These are phyloP conservation scores for Exserohilum rostratum DNA, from an alignment of 2,329 filamentous ascomycete genomes.

Conservation along the genomic window DNA sequence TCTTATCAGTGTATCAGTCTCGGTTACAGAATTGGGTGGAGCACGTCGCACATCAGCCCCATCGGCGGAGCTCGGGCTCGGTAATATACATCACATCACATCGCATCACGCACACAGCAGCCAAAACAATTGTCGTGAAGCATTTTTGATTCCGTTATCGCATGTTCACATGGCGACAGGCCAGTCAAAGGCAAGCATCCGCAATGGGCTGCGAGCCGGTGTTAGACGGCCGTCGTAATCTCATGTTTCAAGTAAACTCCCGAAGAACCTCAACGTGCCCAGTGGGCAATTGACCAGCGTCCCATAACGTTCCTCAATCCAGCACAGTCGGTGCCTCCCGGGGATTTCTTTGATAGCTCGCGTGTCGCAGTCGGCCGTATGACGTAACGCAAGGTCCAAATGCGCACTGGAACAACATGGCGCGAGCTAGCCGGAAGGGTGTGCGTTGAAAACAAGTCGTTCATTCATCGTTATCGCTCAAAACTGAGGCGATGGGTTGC, in stretches of 20 bases:
- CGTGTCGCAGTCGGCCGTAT: slow-evolving; percentile 32
- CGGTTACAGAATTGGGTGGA: neutral
- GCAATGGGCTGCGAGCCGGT: slow-evolving; percentile 39
- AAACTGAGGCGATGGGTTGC: slow-evolving; percentile 39
- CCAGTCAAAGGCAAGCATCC: slow-evolving; percentile 46
- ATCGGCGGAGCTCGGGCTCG: neutral
- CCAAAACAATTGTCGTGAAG: slow-evolving; percentile 43
- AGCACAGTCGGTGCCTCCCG: slow-evolving; percentile 33
- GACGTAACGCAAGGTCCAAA: slow-evolving; percentile 28
- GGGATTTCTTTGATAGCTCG: slow-evolving; percentile 30
- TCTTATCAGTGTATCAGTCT: neutral
- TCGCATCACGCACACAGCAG: slow-evolving; percentile 14
- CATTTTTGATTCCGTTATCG: slow-evolving; percentile 45
- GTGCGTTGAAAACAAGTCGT: slow-evolving; percentile 34
- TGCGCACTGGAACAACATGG: slow-evolving; percentile 25
- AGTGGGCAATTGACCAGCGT: slow-evolving; percentile 41
- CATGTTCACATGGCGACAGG: slow-evolving; percentile 45
- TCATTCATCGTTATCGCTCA: slow-evolving; percentile 37
- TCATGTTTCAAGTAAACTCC: slow-evolving; percentile 44
- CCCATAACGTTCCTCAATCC: slow-evolving; percentile 35
- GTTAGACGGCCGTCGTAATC: slow-evolving; percentile 43
- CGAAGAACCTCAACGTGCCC: slow-evolving; percentile 39
- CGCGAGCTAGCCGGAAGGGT: slow-evolving; percentile 29
- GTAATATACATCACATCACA: neutral
- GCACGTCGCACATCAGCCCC: slow-evolving; percentile 3